These are phyloP conservation scores for Aschersonia sp. DNA, from an alignment of 2,329 filamentous ascomycete species.

Conservation along the genomic window DNA sequence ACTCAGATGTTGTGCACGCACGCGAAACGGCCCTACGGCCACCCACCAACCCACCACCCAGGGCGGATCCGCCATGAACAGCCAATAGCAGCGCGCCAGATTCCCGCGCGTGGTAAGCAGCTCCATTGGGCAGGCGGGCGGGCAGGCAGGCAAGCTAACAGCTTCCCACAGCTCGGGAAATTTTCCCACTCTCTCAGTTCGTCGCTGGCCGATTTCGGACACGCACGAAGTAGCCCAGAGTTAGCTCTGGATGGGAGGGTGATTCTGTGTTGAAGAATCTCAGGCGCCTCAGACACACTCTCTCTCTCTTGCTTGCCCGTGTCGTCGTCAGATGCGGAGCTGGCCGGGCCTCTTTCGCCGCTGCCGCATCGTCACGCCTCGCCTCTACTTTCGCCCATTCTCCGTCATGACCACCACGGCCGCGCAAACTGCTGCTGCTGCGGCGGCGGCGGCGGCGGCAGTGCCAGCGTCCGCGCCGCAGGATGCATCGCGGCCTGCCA, in stretches of 20 bases:
- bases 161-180: neutral
- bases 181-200: neutral
- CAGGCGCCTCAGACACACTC: no score
- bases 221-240: no score
- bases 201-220: no score
- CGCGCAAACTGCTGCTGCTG: neutral
- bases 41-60: neutral
- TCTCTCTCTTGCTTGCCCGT: no score
- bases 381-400: neutral
- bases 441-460: neutral
- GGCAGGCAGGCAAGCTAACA: neutral
- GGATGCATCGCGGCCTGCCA: neutral
- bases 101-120: slow-evolving; percentile 2
- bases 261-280: no score
- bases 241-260: no score
- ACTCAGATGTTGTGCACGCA: neutral
- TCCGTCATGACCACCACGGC: slow-evolving; percentile 5
- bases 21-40: neutral
- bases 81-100: slow-evolving; percentile 2
- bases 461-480: neutral
- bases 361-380: neutral
- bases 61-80: neutral
- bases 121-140: neutral
- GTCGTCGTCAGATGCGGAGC: slow-evolving; percentile 5
- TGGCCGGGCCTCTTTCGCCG: slow-evolving; percentile 2